These are phyloP conservation scores for Wilcoxina mikolae DNA, from an alignment of 495 filamentous ascomycete genomes.

Conservation along the genomic window DNA sequence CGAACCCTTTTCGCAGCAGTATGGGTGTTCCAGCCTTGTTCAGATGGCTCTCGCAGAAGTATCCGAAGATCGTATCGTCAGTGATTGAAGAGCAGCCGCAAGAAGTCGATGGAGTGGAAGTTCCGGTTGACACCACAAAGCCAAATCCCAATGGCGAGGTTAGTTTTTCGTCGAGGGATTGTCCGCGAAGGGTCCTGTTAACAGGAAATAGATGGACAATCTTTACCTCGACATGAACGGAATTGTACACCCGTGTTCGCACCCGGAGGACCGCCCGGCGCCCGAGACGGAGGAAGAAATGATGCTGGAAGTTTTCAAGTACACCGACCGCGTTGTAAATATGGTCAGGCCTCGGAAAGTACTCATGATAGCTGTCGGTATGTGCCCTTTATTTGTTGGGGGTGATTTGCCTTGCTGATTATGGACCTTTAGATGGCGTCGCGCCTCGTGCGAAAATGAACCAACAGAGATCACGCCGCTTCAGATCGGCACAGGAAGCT, in stretches of 20 bases:
- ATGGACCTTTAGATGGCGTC: constrained; percentile 42
- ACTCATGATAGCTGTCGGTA: constrained; percentile 94
- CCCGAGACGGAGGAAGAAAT: constrained; percentile 94
- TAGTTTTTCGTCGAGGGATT: neutral
- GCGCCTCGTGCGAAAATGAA: constrained; percentile 99
- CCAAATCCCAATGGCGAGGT: constrained; percentile 88
- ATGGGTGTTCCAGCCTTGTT: constrained; percentile 30
- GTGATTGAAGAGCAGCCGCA: constrained; percentile 75
- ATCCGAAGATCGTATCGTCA: constrained; percentile 78
- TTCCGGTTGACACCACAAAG: constrained; percentile 68
- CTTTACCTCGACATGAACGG: constrained; percentile 99
- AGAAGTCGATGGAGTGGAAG: constrained; percentile 54
- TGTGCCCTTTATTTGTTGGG: constrained; percentile 29
- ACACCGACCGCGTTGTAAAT: constrained; percentile 93
- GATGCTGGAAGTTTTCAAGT: constrained; percentile 96
- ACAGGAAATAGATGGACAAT: constrained; percentile 68
- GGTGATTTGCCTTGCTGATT: neutral
- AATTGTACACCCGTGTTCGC: constrained; percentile 97
- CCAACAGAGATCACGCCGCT: constrained; percentile 89
- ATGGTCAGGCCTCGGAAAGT: constrained; percentile 94
- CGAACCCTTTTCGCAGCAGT: neutral
- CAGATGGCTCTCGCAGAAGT: constrained; percentile 30
- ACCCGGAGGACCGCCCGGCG: constrained; percentile 83
- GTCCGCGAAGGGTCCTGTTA: neutral
- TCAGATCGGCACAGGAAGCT: constrained; percentile 86